Base-by-base conservation (phyloP, 164 flowering plant species). In the Magnolia sinica region DNA sequence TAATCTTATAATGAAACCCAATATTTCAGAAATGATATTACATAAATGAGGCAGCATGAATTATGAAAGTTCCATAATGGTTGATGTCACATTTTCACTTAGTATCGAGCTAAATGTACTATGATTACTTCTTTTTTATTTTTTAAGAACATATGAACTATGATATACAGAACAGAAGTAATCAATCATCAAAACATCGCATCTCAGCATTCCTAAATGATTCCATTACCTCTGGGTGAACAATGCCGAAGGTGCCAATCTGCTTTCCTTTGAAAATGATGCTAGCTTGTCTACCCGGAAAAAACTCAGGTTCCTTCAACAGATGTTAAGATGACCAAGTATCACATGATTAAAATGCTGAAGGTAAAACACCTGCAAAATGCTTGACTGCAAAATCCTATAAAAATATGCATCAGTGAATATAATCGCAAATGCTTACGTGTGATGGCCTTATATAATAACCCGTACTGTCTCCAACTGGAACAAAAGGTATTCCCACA, bases 231-330 rank as follows among this genome's bases (percentile, higher is more conserved):
- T 94, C 88, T 61, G 99, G 98, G 70, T 96, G 97, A 72, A 96
- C 96, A 74, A 94, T 91, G 13, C 99, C 98, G 77, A 94, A 94
- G 65, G 73, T 81, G 37, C 99, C 99, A 37, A 92, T 88, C 11
- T 79, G 82, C 79, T 87, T 89, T 63, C 96, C 98, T 77, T 82
- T 89, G 80, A 78, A 86, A 78, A 88, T 79, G 78, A 96, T 88
- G 83, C 81, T 84, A 31, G 97, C 99, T 87, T 94, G 93, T 79
- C 96, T 86, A 52, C 96, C 98, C 1, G 85, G 79, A 63, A 96
- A 93, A 87, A 86, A 96, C 84, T 92, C 97, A 13, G 94, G 89
- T 59, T 90, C 95, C 99, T 96, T 71, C 79, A 84, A n/a, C 29
- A 79, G 29, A 75, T 66, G 58, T 72, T 55, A 55, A 55, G 74